phyloP scores from a whole-genome alignment of 1,284 basidiomycete species.

The Mycosarcoma mackinlayi region DNA sequence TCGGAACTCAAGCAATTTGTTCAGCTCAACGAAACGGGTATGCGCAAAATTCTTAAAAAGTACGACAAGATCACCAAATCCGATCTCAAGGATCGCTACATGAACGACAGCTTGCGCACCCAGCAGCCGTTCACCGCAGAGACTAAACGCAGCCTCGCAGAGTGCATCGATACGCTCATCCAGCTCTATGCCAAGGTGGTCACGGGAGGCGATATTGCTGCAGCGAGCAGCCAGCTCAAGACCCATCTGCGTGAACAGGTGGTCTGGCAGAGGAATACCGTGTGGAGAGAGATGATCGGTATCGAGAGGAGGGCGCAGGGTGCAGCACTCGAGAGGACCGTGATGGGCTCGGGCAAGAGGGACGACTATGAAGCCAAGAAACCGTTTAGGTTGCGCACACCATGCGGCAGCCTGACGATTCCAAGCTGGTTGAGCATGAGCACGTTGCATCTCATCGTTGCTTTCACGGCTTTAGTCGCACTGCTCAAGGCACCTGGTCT shows the following conservation, averaged over 20 bases:
- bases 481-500: constrained; percentile 64
- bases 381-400: constrained; percentile 53
- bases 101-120: constrained; percentile 79
- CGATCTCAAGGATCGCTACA: constrained; percentile 84
- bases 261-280: constrained; percentile 92
- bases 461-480: constrained; percentile 56
- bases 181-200: constrained; percentile 88
- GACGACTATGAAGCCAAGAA: constrained; percentile 49
- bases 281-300: constrained; percentile 98
- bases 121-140: constrained; percentile 71
- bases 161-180: constrained; percentile 75
- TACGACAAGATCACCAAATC: constrained; percentile 95
- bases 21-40: constrained; percentile 91
- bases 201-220: constrained; percentile 77
- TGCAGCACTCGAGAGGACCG: constrained; percentile 61
- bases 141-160: constrained; percentile 73
- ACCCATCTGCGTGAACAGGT: constrained; percentile 87
- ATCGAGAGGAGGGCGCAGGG: constrained; percentile 75
- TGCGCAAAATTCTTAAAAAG: constrained; percentile 98
- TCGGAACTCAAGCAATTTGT: constrained; percentile 91
- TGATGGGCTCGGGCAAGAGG: constrained; percentile 50
- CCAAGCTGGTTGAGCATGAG: constrained; percentile 62
- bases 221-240: constrained; percentile 84
- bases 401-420: constrained; percentile 47
- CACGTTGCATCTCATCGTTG: constrained; percentile 61